Evolutionary conservation across 768 basidiomycete species (phyloP).

Genomic region (Leccinellum rugosiceps): DNA sequence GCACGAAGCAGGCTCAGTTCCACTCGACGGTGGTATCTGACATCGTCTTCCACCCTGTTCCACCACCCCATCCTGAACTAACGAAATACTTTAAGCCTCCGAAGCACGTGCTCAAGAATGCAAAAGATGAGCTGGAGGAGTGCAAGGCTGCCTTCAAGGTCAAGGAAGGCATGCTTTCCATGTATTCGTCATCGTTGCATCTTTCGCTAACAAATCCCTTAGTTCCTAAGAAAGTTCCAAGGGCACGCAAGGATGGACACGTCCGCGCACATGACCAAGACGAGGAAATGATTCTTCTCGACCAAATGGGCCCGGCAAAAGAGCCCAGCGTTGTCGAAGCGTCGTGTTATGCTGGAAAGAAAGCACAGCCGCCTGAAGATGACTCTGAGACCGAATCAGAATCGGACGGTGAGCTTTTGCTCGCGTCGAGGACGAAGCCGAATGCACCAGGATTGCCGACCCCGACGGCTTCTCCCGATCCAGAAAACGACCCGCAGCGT

Average conservation of each 20-base stretch:
- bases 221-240: slow-evolving; percentile 65
- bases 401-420: slow-evolving; percentile 32
- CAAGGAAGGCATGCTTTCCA: slow-evolving; percentile 56
- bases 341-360: slow-evolving; percentile 6
- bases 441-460: slow-evolving; percentile 41
- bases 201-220: slow-evolving; percentile 4
- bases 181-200: neutral
- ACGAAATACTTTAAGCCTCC: slow-evolving; percentile 84
- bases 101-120: slow-evolving; percentile 57
- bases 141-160: slow-evolving; percentile 71
- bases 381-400: slow-evolving; percentile 60
- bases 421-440: slow-evolving; percentile 12
- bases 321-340: slow-evolving; percentile 4
- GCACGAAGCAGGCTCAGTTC: slow-evolving; percentile 90
- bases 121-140: slow-evolving; percentile 51
- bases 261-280: slow-evolving; percentile 58
- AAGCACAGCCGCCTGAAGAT: slow-evolving; percentile 15
- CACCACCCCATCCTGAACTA: slow-evolving; percentile 83
- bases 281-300: slow-evolving; percentile 59
- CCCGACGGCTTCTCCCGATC: slow-evolving; percentile 50
- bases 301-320: slow-evolving; percentile 23
- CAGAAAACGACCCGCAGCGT: slow-evolving; percentile 46
- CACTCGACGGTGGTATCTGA: slow-evolving; percentile 80
- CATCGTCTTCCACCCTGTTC: slow-evolving; percentile 68
- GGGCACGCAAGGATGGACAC: slow-evolving; percentile 60